Evolutionary conservation across 495 filamentous ascomycete genomes (phyloP).

Genomic region (Friedmanniomyces endolithicus): DNA sequence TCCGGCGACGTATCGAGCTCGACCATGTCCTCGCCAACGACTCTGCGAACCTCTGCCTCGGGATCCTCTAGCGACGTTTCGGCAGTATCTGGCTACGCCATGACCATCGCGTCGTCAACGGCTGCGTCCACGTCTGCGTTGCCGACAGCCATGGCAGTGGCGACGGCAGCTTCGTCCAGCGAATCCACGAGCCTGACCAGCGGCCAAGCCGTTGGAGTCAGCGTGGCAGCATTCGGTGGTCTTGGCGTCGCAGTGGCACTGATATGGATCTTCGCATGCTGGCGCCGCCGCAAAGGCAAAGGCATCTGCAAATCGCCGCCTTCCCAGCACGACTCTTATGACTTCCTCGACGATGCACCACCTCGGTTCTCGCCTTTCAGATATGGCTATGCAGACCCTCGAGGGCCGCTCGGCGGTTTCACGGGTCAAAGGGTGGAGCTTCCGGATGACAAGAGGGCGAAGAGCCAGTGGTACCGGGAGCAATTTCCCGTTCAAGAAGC

Average conservation of each 20-base stretch:
- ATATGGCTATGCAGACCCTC: constrained; percentile 5
- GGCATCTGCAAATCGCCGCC: neutral
- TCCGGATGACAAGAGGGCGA: neutral
- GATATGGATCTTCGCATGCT: constrained; percentile 5
- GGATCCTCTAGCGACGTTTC: too few relatives aligned
- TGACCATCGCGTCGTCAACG: neutral
- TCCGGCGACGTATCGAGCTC: neutral
- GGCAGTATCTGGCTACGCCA: neutral
- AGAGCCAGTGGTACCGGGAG: constrained; percentile 4
- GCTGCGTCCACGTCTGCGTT: neutral
- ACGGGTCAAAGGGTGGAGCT: neutral
- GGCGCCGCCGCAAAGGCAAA: constrained; percentile 6
- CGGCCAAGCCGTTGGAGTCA: constrained; percentile 15
- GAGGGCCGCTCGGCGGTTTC: constrained; percentile 6
- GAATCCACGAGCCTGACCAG: constrained; percentile 4
- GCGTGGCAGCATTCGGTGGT: constrained; percentile 13
- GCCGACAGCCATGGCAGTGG: neutral
- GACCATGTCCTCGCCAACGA: neutral
- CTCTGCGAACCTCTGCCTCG: neutral
- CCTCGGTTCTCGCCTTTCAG: constrained; percentile 10
- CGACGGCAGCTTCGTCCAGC: neutral
- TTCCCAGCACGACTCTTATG: constrained; percentile 5
- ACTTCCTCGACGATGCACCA: constrained; percentile 18
- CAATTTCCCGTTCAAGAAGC: neutral
- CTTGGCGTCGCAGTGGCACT: constrained; percentile 3